A percentile compares a stretch with the other conserved stretches of the same genome.
These are phyloP conservation scores for Tuber melanosporum DNA, from an alignment of 495 filamentous ascomycete genomes.

Conservation along the genomic window DNA sequence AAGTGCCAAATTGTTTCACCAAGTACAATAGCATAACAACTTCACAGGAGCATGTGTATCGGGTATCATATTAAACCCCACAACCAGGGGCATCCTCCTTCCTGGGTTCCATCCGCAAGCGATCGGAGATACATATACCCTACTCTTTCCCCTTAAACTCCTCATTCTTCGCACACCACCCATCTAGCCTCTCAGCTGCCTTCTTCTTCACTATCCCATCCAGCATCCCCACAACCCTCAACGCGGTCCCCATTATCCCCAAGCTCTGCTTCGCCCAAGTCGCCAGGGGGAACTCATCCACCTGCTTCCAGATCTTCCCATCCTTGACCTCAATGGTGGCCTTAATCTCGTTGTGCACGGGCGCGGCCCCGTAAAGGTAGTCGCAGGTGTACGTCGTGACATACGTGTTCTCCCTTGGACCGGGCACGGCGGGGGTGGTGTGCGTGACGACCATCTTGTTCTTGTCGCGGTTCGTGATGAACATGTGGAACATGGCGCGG, in stretches of 20 bases:
- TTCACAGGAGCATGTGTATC: neutral
- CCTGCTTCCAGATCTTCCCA: constrained; percentile 17
- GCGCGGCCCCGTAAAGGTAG: constrained; percentile 8
- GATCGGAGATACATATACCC: neutral
- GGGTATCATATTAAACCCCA: neutral
- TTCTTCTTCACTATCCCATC: constrained; percentile 11
- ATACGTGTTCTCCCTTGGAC: constrained; percentile 11
- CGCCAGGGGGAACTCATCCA: constrained; percentile 19
- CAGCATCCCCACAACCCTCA: constrained; percentile 11
- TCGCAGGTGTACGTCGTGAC: constrained; percentile 21
- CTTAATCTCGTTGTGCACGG: constrained; percentile 19
- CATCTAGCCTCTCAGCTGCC: constrained; percentile 17
- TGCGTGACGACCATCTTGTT: constrained; percentile 15
- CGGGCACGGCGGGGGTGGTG: constrained; percentile 10
- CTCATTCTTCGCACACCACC: constrained; percentile 20
- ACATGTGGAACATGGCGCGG: constrained; percentile 28
- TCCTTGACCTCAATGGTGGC: constrained; percentile 16
- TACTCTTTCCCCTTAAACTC: constrained; percentile 16
- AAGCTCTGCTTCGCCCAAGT: constrained; percentile 25
- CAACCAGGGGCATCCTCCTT: neutral
- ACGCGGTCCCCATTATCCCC: constrained; percentile 11
- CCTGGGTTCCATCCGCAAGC: too few species aligned
- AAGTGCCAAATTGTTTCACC: neutral
- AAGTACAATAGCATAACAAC: neutral
- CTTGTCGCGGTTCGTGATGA: constrained; percentile 10